Conservation (phyloP, 139 green algal genomes). For the Asterochloris erici region DNA sequence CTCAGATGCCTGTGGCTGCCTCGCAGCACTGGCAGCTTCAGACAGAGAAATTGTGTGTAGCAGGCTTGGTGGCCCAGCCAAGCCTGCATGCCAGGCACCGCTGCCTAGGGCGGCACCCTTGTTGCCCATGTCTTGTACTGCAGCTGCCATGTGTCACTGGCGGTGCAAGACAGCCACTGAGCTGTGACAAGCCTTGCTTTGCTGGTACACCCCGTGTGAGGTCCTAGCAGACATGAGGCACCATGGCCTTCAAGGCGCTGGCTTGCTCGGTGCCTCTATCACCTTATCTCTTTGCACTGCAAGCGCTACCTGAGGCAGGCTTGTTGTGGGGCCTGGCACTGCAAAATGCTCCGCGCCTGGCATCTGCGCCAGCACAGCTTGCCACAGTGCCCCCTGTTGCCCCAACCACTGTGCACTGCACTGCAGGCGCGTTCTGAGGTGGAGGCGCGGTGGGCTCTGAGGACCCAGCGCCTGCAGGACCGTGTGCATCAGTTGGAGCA, state of each 20-base stretch:
- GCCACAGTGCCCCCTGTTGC: not conserved
- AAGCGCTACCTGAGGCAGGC: not conserved
- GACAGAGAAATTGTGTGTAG: not conserved
- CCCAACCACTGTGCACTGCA: not conserved
- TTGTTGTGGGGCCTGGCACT: not conserved
- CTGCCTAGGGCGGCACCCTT: too few relatives aligned
- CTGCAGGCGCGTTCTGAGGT: slow-evolving; percentile 4
- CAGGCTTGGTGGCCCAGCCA: not conserved
- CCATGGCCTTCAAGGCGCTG: too few relatives aligned
- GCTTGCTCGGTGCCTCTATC: not conserved
- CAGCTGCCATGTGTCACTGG: too few relatives aligned
- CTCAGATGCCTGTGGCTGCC: not conserved
- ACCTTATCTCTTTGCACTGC: not conserved
- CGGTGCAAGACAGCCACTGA: too few relatives aligned
- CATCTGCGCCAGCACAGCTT: not conserved
- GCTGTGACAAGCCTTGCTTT: too few relatives aligned
- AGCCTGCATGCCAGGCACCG: not conserved
- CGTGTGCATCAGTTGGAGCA: slow-evolving; percentile 13
- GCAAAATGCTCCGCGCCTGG: not conserved
- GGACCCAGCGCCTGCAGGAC: not conserved
- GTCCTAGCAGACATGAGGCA: too few relatives aligned
- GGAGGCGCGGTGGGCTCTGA: slow-evolving; percentile 7
- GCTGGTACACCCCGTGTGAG: too few relatives aligned
- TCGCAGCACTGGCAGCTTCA: not conserved
- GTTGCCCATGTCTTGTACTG: too few relatives aligned